phyloP scores from a whole-genome alignment of 2,329 filamentous ascomycete species.

The Aspergillus flavus region DNA sequence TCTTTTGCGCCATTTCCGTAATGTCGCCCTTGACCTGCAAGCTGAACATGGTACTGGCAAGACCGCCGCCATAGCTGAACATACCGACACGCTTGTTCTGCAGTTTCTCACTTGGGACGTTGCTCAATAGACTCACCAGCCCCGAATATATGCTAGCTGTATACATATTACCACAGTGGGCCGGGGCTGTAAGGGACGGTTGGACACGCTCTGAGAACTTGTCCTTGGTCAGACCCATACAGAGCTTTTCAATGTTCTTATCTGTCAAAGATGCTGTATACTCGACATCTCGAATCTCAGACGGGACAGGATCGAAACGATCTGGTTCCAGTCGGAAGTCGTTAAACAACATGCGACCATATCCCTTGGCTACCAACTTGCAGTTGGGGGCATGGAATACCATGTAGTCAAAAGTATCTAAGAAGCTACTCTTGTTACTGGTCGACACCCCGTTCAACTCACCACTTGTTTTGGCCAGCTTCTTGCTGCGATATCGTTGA shows the following conservation, averaged over 20 bases:
- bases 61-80: slow-evolving; percentile 78
- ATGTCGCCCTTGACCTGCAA: slow-evolving; percentile 67
- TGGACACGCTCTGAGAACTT: slow-evolving; percentile 76
- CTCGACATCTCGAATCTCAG: slow-evolving; percentile 75
- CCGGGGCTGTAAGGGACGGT: slow-evolving; percentile 74
- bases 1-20: slow-evolving; percentile 65
- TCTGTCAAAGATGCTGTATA: slow-evolving; percentile 78
- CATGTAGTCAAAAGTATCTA: slow-evolving; percentile 84
- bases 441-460: slow-evolving; percentile 51
- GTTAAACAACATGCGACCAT: slow-evolving; percentile 81
- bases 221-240: slow-evolving; percentile 83
- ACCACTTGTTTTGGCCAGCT: slow-evolving; percentile 49
- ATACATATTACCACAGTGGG: slow-evolving; percentile 71
- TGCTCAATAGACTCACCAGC: slow-evolving; percentile 62
- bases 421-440: slow-evolving; percentile 54
- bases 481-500: slow-evolving; percentile 75
- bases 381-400: slow-evolving; percentile 83
- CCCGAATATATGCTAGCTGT: slow-evolving; percentile 62
- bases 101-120: slow-evolving; percentile 64
- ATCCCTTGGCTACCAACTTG: slow-evolving; percentile 85
- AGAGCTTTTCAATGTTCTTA: slow-evolving; percentile 83
- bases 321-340: slow-evolving; percentile 75
- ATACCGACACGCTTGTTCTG: slow-evolving; percentile 73
- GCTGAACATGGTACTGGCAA: slow-evolving; percentile 75
- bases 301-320: slow-evolving; percentile 72